phyloP scores from a whole-genome alignment of 192 early-diverging fungal genomes.

The Linnemannia elongata region DNA sequence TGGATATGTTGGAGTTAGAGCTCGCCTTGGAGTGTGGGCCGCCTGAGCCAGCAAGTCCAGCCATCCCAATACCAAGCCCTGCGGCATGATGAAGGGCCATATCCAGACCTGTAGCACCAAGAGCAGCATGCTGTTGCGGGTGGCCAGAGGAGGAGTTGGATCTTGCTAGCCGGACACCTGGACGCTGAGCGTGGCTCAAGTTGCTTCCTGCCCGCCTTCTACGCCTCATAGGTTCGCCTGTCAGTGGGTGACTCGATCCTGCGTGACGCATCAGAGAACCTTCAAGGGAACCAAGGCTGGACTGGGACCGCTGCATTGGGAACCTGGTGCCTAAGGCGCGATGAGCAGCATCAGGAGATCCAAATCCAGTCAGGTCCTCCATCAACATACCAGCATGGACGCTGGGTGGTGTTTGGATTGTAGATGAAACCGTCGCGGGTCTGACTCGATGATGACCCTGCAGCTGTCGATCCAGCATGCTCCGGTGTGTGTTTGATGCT shows the following conservation, averaged over 20 bases:
- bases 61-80: slow-evolving; percentile 27
- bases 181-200: neutral
- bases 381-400: slow-evolving; percentile 23
- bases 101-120: neutral
- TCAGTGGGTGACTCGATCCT: neutral
- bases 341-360: neutral
- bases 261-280: neutral
- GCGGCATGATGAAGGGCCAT: slow-evolving; percentile 13
- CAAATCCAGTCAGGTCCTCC: slow-evolving; percentile 19
- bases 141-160: neutral
- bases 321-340: neutral
- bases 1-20: neutral
- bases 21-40: neutral
- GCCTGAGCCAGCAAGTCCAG: neutral
- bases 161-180: neutral
- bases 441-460: neutral
- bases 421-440: neutral
- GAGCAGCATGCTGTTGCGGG: neutral
- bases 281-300: slow-evolving; percentile 7
- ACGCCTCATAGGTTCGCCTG: slow-evolving; percentile 10
- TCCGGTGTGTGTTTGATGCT: neutral
- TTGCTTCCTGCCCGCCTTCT: slow-evolving; percentile 15
- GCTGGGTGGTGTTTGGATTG: slow-evolving; percentile 16
- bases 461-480: neutral
- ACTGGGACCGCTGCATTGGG: slow-evolving; percentile 9